phyloP scores from a whole-genome alignment of 345 rosid species.

The Aegle marmelos region DNA sequence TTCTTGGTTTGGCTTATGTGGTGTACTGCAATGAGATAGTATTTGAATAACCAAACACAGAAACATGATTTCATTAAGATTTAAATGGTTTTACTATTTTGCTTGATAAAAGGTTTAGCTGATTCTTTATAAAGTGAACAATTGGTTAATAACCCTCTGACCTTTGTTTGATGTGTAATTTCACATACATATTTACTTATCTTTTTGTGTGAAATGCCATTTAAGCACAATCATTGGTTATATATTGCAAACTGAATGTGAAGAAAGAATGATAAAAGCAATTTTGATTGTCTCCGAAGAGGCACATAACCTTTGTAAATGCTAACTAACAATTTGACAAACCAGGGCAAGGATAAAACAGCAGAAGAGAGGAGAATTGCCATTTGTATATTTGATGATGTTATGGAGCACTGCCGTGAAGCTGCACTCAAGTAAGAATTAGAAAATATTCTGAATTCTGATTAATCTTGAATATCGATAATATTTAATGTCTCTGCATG shows the following conservation, averaged over 20 bases:
- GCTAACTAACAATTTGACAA: constrained; percentile 13
- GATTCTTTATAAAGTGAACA: neutral
- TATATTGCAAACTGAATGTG: neutral
- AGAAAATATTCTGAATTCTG: neutral
- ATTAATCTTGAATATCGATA: neutral
- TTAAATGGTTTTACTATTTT: constrained; percentile 3
- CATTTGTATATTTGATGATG: constrained; percentile 72
- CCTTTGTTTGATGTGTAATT: neutral
- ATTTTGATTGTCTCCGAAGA: neutral
- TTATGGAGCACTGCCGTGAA: constrained; percentile 67
- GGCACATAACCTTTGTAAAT: neutral
- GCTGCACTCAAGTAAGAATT: constrained; percentile 52
- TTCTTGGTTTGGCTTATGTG: neutral
- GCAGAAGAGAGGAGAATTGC: constrained; percentile 74
- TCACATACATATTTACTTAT: neutral
- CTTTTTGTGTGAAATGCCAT: neutral
- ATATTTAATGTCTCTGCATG: neutral
- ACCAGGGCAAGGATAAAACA: constrained; percentile 66
- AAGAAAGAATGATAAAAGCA: neutral
- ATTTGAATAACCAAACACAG: neutral
- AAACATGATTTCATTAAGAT: neutral
- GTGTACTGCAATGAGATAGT: neutral
- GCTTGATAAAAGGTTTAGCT: neutral
- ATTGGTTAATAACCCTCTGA: neutral
- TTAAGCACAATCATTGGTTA: neutral